Percentiles rank a stretch among this genome's conserved stretches.
phyloP scores from a whole-genome alignment of 2,329 filamentous ascomycete genomes.

The Clonostachys rhizophaga region DNA sequence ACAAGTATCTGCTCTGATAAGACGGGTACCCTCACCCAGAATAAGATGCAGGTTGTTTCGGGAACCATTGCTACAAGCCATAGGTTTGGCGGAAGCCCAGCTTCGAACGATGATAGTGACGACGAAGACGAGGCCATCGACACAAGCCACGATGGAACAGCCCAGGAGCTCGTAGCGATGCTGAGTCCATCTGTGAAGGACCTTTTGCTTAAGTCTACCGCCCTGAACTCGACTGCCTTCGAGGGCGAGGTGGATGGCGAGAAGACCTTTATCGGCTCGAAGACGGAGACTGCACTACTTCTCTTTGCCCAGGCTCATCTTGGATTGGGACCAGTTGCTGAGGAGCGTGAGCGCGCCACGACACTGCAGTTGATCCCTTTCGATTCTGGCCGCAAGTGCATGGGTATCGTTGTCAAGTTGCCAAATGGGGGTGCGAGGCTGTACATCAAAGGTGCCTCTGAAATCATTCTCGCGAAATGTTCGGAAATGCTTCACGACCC shows the following conservation, averaged over 20 bases:
- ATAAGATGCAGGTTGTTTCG: slow-evolving; percentile 64
- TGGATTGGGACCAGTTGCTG: slow-evolving; percentile 59
- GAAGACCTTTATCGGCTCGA: slow-evolving; percentile 68
- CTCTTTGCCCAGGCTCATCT: slow-evolving; percentile 63
- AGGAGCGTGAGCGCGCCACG: slow-evolving; percentile 56
- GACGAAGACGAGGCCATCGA: neutral
- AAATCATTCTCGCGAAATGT: slow-evolving; percentile 57
- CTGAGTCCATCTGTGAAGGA: slow-evolving; percentile 35
- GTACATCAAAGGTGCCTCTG: slow-evolving; percentile 61
- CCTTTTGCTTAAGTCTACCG: slow-evolving; percentile 54
- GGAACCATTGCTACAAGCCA: slow-evolving; percentile 52
- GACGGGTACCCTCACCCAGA: slow-evolving; percentile 63
- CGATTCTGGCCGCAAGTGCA: slow-evolving; percentile 71
- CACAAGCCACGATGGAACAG: neutral
- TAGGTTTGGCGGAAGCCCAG: slow-evolving; percentile 42
- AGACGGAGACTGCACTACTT: slow-evolving; percentile 73
- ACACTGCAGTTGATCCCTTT: slow-evolving; percentile 69
- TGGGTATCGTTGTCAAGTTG: slow-evolving; percentile 53
- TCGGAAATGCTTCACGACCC: slow-evolving; percentile 45
- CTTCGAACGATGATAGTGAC: slow-evolving; percentile 7
- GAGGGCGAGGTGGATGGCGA: slow-evolving; percentile 67
- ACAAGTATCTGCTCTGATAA: slow-evolving; percentile 68
- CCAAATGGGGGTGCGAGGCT: slow-evolving; percentile 47
- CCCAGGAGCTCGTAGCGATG: neutral
- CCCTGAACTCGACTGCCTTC: slow-evolving; percentile 70